Evolutionary conservation across 805 yeast species (phyloP), one percentile per base, ranked within the genome.

Genomic region (Wickerhamomyces silvicola): DNA sequence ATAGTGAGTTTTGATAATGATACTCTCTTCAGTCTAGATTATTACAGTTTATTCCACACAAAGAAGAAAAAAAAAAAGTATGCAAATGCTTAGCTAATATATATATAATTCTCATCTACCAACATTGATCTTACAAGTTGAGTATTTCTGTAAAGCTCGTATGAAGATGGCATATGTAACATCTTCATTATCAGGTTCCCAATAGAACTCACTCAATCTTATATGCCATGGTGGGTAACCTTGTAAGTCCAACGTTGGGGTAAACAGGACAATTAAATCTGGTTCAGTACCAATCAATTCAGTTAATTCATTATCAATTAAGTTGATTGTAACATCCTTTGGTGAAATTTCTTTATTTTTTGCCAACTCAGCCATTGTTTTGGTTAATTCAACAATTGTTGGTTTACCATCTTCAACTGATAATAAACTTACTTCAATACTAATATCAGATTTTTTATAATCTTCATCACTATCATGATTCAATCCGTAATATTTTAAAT

Each of bases 191-290:
- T 85, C 95, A 3, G 81, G 81, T 51, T 86, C 90, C 84, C 94
- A 83, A 59, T 79, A 88, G 50, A 92, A 75, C 53, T 92, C 98
- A 6, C 87, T 74, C 32, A 94, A 70, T 41, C 98, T 72, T 22
- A 86, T 75, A 52, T 90, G 97, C 98, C 98, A 92, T 18, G 98
- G 98, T 14, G 97, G 97, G 56, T 79, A 92, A 12, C 95, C 97
- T 57, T 87, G 94, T 30, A 92, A 68, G 54, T 87, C 94, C 41
- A 92, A 65, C 10, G 69, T 66, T n/a, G 97, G 95, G 14, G 86
- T 86, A 55, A 90, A 92, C 32, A 83, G 61, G 19, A 92, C 65
- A 29, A 92, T 64, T 41, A 92, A 68, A 54, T 92, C 98, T 0
- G 98, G 97, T 54, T 92, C 98, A n/a, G 68, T 69, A 2, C 95